Base-by-base conservation (phyloP, 306 rosid species). In the Hippophae tibetana region DNA sequence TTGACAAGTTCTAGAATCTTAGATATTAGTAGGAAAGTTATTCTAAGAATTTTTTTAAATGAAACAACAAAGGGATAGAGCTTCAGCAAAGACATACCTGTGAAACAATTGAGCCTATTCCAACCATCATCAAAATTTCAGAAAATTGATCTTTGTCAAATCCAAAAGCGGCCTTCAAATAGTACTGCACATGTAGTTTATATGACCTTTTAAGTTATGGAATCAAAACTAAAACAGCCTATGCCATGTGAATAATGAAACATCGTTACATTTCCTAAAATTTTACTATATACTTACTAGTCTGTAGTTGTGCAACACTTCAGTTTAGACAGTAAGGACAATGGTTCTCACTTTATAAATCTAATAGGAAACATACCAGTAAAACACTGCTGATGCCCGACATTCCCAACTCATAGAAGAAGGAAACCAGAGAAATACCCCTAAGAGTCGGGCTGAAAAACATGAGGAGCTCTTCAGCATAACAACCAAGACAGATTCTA, bases 341-440 rank as follows among this genome's bases (percentile, higher is more conserved):
- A 14, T 42, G 12, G 13, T 13, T 13, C 25, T 13, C 40, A 7
- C 26, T 64, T 13, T 10, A 9, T 44, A 27, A 26, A 58, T 41
- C 38, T 42, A 14, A 45, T 14, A 43, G 60, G 42, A 61, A 70
- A 53, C 76, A 47, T 77, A 89, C 96, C 84, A 83, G 63, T 61
- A 89, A 67, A 58, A 89, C 76, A 47, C 73, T 66, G 65, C 68
- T 76, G 73, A 86, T 79, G 66, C 85, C 89, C 0, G 94, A 78
- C 88, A 84, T 85, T 71, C 96, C 96, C 86, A 89, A 64, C 63
- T 85, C 79, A 26, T 79, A 82, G 73, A 89, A 85, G 83, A 89
- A 89, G 47, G 85, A 77, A 27, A 81, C 83, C 66, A 85, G 70
- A 75, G 96, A 70, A 66, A 79, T 89, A 54, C 78, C 80, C 72